These are phyloP conservation scores for Lipomyces yamadae DNA, from an alignment of 805 yeast species.

Conservation along the genomic window DNA sequence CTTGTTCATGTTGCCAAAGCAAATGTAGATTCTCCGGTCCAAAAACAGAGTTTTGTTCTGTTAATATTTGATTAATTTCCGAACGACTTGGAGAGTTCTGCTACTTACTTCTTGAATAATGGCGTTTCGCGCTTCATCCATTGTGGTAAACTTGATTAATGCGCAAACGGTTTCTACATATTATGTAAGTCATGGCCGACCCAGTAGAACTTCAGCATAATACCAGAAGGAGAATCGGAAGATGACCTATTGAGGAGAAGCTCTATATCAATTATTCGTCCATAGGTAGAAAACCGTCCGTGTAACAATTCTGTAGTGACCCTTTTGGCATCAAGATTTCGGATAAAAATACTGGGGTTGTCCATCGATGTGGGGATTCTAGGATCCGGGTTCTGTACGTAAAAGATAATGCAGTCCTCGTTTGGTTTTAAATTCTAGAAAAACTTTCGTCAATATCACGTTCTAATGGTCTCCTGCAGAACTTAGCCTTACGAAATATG, in stretches of 20 bases:
- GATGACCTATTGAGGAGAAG: conserved; percentile 3
- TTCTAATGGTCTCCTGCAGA: conserved; percentile 64
- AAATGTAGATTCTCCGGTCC: conserved; percentile 31
- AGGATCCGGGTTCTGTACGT: conserved; percentile 47
- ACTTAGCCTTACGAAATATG: conserved; percentile 58
- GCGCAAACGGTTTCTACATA: conserved; percentile 22
- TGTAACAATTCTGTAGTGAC: conserved; percentile 60
- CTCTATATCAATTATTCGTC: conserved; percentile 56
- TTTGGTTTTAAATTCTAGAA: conserved; percentile 38
- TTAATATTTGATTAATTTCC: neutral
- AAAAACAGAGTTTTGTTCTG: conserved; percentile 33
- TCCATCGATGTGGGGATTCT: conserved; percentile 56
- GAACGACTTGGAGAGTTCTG: neutral
- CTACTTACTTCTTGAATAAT: conserved; percentile 28
- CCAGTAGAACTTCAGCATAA: too few relatives aligned
- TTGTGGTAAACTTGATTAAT: conserved; percentile 17
- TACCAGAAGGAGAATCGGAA: conserved; percentile 3
- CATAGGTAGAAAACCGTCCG: conserved; percentile 69
- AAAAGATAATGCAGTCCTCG: conserved; percentile 20
- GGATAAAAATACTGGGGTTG: conserved; percentile 71
- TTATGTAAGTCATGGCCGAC: neutral
- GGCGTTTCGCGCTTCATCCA: conserved; percentile 33
- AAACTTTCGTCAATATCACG: conserved; percentile 60
- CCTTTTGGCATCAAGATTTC: conserved; percentile 60
- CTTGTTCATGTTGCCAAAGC: conserved; percentile 28